These are phyloP conservation scores for Jimgerdemannia lactiflua DNA, from an alignment of 192 early-diverging fungal genomes.

Conservation along the genomic window DNA sequence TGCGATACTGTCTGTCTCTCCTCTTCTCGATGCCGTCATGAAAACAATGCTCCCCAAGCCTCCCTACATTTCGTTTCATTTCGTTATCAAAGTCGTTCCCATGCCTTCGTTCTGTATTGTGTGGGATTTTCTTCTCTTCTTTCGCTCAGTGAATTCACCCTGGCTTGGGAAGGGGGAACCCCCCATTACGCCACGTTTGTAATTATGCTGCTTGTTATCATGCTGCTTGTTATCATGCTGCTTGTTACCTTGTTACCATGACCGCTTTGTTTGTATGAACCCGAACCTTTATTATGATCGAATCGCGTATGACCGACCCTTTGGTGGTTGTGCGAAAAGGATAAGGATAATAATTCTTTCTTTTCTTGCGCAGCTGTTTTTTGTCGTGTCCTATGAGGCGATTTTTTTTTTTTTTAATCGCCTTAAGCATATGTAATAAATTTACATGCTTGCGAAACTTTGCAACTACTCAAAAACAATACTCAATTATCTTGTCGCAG, in stretches of 20 bases:
- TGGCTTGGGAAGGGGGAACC: too few species aligned
- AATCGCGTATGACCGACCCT: not conserved
- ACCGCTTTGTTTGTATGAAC: not conserved
- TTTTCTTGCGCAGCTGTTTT: not conserved
- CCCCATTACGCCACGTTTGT: not conserved
- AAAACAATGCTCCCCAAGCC: not conserved
- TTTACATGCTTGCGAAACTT: not conserved
- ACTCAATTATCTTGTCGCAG: too few species aligned
- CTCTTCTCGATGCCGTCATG: not conserved
- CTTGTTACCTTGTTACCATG: not conserved
- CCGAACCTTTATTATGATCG: not conserved
- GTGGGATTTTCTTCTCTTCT: not conserved
- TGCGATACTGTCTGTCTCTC: not conserved
- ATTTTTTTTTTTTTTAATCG: not conserved
- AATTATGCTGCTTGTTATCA: not conserved
- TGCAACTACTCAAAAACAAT: not conserved
- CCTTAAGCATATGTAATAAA: not conserved
- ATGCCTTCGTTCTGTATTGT: not conserved
- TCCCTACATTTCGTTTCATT: not conserved
- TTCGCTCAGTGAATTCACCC: too few species aligned
- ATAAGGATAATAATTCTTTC: not conserved
- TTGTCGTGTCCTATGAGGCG: not conserved
- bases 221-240: not conserved
- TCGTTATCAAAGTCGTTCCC: not conserved
- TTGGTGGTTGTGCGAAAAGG: not conserved